These are phyloP conservation scores for Aspergillus eucalypticola DNA, from an alignment of 2,329 filamentous ascomycete genomes.

Conservation along the genomic window DNA sequence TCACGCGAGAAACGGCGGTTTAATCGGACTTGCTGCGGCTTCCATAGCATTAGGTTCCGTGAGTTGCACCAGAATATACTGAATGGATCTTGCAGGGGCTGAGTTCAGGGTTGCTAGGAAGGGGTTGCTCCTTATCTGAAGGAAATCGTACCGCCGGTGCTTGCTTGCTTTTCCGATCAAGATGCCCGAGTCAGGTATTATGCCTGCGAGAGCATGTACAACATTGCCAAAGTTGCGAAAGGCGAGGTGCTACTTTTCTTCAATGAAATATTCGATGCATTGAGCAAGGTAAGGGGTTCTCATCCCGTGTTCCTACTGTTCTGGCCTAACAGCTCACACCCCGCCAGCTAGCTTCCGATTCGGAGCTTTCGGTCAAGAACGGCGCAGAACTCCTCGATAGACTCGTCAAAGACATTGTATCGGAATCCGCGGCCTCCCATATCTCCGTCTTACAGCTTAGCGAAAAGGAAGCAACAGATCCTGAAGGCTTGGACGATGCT, in stretches of 20 bases:
- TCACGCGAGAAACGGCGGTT: conserved; percentile 90
- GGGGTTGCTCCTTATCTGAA: conserved; percentile 89
- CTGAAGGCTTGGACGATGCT: conserved; percentile 38
- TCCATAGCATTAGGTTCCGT: conserved; percentile 93
- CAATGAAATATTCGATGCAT: conserved; percentile 95
- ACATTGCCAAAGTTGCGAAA: conserved; percentile 98
- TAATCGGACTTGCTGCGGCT: conserved; percentile 92
- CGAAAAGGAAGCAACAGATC: conserved; percentile 49
- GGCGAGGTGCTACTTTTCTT: conserved; percentile 97
- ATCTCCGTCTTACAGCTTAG: conserved; percentile 78
- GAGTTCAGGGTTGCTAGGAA: conserved; percentile 48
- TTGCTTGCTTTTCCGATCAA: conserved; percentile 97
- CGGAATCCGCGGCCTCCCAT: conserved; percentile 92
- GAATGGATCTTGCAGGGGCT: neutral
- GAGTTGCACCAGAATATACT: conserved; percentile 44
- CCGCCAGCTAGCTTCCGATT: conserved; percentile 82
- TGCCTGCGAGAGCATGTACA: conserved; percentile 99
- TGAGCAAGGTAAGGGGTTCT: conserved; percentile 73
- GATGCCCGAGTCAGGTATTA: conserved; percentile 97
- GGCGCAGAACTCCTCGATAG: conserved; percentile 93
- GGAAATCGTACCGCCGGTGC: conserved; percentile 91
- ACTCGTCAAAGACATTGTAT: conserved; percentile 92
- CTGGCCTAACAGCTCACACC: conserved; percentile 17
- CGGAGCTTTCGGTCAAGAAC: conserved; percentile 96
- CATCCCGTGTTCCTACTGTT: neutral